Base-by-base conservation (phyloP, 768 basidiomycete species). In the Boletus edulis region DNA sequence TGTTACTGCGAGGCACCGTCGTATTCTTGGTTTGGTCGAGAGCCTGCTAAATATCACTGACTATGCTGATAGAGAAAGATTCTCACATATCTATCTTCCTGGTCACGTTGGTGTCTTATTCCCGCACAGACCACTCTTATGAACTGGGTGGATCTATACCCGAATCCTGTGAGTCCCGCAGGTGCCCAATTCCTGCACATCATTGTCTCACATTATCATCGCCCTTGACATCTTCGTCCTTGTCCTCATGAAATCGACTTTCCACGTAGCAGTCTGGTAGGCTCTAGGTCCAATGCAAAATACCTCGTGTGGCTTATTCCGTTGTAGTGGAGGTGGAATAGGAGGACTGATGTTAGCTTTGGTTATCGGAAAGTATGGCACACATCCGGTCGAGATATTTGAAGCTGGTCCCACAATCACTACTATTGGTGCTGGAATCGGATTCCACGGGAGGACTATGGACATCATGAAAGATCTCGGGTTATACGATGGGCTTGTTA, bases 381-480 rank as follows among this genome's bases (percentile, higher is more conserved):
- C 57, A 2, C 56, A 72, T 10, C 65, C 72, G 2, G 65, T 80
- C 5, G 70, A 74, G 24, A 57, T 80, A 14, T 81, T 76, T 55
- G 79, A 81, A 49, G 68, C 75, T 9, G 66, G 76, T 5, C 58
- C 73, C 0, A 62, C 62, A 20, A 69, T 81, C 31, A 69, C 71
- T 3, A 75, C 77, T 42, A 65, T 76, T 41, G 79, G 79, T 10
- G 78, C 78, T 22, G 79, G 78, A 1, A 73, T 81, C 39, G 68
- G 65, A 2, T 58, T 85, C 10, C 83, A 75, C 59, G 73, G 75
- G 20, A 78, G 82, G 73, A 67, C 60, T 71, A 75, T 75, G 74
- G 71, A 70, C 12, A 67, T 76, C 7, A 55, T 80, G 60, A 65
- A 72, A 32, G 60, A 67, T 4, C 60, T 80, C 34, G 78, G 75